Percentiles rank a stretch among this genome's conserved stretches.
Conservation (phyloP, 768 basidiomycete genomes). For the Lyophyllum atratum region DNA sequence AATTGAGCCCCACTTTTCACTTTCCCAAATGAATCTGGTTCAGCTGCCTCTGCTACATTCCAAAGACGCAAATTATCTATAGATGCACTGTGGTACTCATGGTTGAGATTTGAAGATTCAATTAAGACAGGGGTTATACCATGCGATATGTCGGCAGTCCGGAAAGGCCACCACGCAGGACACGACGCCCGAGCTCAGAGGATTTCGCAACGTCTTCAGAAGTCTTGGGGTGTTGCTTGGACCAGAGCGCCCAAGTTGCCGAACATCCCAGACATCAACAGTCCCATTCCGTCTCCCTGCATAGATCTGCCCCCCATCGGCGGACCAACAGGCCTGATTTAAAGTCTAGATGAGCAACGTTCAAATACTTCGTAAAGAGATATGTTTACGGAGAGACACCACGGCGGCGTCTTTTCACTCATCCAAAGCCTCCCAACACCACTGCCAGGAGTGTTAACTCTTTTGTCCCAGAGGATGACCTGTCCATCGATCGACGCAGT, state of each 20-base stretch:
- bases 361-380: background rate
- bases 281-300: constrained; percentile 90
- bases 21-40: constrained; percentile 62
- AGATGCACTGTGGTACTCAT: constrained; percentile 64
- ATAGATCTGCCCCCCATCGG: constrained; percentile 84
- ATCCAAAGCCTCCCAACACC: constrained; percentile 87
- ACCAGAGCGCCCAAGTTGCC: constrained; percentile 69
- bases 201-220: constrained; percentile 83
- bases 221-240: constrained; percentile 70
- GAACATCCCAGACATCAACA: constrained; percentile 93
- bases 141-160: constrained; percentile 88
- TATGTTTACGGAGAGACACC: constrained; percentile 88
- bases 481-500: constrained; percentile 92
- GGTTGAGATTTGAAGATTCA: background rate
- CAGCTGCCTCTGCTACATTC: constrained; percentile 83
- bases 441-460: constrained; percentile 60
- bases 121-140: constrained; percentile 49
- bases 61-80: constrained; percentile 92
- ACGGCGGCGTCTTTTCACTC: constrained; percentile 91
- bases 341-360: background rate
- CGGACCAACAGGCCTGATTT: constrained; percentile 91
- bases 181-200: constrained; percentile 86
- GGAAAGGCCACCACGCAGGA: constrained; percentile 92
- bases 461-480: constrained; percentile 87
- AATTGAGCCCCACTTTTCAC: constrained; percentile 77